Percentiles rank a stretch among this genome's conserved stretches.
Evolutionary conservation across 257 asterid species (phyloP).

Genomic region (Solanum ossicruentum): DNA sequence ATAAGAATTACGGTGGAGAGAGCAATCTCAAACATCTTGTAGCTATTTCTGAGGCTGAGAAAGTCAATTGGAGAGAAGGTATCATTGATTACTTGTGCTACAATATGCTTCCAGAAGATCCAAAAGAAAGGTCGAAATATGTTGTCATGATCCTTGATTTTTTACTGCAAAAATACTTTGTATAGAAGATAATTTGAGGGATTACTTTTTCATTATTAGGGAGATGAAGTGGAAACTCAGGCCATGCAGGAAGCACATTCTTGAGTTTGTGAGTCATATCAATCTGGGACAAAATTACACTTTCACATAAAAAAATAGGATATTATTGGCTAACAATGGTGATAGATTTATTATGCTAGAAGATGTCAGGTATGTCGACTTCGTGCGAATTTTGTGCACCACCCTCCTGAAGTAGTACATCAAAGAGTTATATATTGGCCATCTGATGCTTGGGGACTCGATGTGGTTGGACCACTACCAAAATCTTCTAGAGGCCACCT

Average conservation of each 20-base stretch:
- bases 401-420: no score
- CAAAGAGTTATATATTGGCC: no score
- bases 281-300: not conserved
- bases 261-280: not conserved
- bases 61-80: not conserved
- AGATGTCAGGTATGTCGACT: not conserved
- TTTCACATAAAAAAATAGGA: not conserved
- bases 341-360: not conserved
- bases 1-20: not conserved
- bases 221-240: not conserved
- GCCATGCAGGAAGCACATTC: not conserved
- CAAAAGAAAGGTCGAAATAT: no score
- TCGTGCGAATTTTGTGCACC: not conserved
- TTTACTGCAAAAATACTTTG: not conserved
- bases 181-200: not conserved
- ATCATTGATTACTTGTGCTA: not conserved
- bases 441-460: not conserved
- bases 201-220: not conserved
- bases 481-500: not conserved
- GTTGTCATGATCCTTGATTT: not conserved
- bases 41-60: not conserved
- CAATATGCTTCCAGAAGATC: not conserved
- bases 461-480: not conserved
- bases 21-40: not conserved
- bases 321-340: not conserved